A percentile compares a stretch with the other conserved stretches of the same genome.
phyloP scores from a whole-genome alignment of 768 basidiomycete species.

The Paxillus rubicundulus region DNA sequence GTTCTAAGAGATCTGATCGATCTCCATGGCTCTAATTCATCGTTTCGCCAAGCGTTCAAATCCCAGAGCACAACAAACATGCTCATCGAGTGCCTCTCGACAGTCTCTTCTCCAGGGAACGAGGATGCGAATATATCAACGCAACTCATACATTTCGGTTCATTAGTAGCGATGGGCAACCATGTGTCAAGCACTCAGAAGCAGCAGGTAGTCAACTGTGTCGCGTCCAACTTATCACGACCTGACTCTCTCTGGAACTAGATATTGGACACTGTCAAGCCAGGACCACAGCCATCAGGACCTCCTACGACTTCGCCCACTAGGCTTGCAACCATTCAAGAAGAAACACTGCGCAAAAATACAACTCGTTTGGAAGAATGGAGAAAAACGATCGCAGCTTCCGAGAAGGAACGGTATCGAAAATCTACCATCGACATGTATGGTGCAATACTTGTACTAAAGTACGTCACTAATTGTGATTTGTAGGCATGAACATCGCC shows the following conservation, averaged over 20 bases:
- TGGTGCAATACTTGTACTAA: background rate
- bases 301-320: slow-evolving; percentile 1
- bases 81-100: slow-evolving; percentile 63
- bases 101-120: slow-evolving; percentile 32
- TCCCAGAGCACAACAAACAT: slow-evolving; percentile 67
- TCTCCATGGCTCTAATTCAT: slow-evolving; percentile 59
- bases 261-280: slow-evolving; percentile 60
- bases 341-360: slow-evolving; percentile 54
- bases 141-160: slow-evolving; percentile 67
- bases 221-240: background rate
- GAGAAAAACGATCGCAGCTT: slow-evolving; percentile 63
- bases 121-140: slow-evolving; percentile 43
- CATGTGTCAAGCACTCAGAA: slow-evolving; percentile 64
- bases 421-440: slow-evolving; percentile 76
- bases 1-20: slow-evolving; percentile 68
- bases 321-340: slow-evolving; percentile 22
- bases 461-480: background rate
- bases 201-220: slow-evolving; percentile 55
- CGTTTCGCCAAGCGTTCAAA: slow-evolving; percentile 71
- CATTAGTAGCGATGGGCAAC: slow-evolving; percentile 65
- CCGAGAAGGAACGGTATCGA: slow-evolving; percentile 70
- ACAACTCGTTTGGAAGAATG: slow-evolving; percentile 66
- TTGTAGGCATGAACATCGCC: slow-evolving; percentile 69
- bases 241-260: slow-evolving; percentile 14
- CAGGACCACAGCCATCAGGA: slow-evolving; percentile 8